phyloP scores from a whole-genome alignment of 768 basidiomycete genomes.

The Suillus americanus region DNA sequence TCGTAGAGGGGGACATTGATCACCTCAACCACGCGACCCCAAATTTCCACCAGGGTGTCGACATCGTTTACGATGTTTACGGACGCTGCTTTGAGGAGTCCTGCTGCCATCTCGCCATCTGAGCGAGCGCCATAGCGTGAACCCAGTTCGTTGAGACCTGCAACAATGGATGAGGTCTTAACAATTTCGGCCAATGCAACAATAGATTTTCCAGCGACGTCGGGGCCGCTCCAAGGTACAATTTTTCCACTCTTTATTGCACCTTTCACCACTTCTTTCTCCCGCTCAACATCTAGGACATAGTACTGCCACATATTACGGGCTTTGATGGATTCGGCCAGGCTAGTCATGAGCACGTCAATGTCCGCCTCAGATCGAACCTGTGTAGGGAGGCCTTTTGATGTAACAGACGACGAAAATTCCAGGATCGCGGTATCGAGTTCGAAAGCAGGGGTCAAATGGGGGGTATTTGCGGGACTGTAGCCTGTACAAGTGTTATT shows the following conservation, averaged over 20 bases:
- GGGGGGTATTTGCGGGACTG: slow-evolving; percentile 88
- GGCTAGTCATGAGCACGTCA: slow-evolving; percentile 59
- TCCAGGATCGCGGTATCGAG: slow-evolving; percentile 84
- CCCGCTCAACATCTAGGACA: slow-evolving; percentile 71
- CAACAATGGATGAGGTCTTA: slow-evolving; percentile 51
- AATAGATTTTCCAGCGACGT: slow-evolving; percentile 56
- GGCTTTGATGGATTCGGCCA: slow-evolving; percentile 57
- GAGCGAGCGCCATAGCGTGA: slow-evolving; percentile 69
- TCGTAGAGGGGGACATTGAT: slow-evolving; percentile 87
- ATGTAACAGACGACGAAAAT: slow-evolving; percentile 66
- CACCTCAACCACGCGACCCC: slow-evolving; percentile 79
- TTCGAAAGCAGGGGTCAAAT: slow-evolving; percentile 89
- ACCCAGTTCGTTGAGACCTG: slow-evolving; percentile 57
- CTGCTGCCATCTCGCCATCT: slow-evolving; percentile 64
- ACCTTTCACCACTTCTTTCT: slow-evolving; percentile 52
- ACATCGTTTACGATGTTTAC: slow-evolving; percentile 42
- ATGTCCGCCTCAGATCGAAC: slow-evolving; percentile 71
- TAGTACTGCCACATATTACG: slow-evolving; percentile 94
- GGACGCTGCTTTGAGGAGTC: slow-evolving; percentile 71
- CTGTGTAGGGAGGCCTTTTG: slow-evolving; percentile 68
- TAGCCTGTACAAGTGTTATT: slow-evolving; percentile 55
- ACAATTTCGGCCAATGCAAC: slow-evolving; percentile 68
- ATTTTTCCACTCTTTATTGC: slow-evolving; percentile 35
- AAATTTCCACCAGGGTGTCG: slow-evolving; percentile 63
- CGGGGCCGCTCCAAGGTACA: slow-evolving; percentile 59